Evolutionary conservation across 441 rosid genomes (phyloP).

Genomic region (Brassica balearica): DNA sequence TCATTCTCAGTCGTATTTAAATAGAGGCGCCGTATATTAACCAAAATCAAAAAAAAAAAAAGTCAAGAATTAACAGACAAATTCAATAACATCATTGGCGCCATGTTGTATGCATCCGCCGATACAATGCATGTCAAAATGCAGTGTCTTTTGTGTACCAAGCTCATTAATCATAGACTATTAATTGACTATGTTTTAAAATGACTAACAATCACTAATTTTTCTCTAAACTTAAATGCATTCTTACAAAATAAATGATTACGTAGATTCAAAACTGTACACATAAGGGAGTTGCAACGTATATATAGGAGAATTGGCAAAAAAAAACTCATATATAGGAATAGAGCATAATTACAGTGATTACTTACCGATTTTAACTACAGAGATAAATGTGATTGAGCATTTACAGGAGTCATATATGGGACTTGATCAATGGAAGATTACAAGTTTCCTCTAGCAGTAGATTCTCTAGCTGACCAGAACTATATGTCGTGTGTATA

Average conservation of each 20-base stretch:
- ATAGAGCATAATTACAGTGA: neutral
- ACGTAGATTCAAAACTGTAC: neutral
- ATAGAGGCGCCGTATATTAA: neutral
- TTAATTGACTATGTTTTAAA: neutral
- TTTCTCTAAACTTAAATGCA: neutral
- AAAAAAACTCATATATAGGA: neutral
- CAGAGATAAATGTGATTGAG: neutral
- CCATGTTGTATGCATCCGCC: neutral
- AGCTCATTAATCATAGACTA: neutral
- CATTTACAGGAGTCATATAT: slow-evolving; percentile 11
- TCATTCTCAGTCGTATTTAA: neutral
- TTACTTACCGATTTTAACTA: neutral
- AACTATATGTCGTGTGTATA: slow-evolving; percentile 5
- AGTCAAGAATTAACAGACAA: neutral
- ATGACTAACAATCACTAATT: neutral
- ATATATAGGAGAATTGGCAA: neutral
- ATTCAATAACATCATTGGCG: slow-evolving; percentile 46
- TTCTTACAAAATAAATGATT: neutral
- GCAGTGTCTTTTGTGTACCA: neutral
- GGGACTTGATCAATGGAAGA: neutral
- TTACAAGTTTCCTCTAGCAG: neutral
- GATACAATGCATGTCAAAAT: neutral
- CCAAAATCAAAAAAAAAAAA: neutral
- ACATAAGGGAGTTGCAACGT: neutral
- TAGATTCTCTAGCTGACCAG: neutral